Evolutionary conservation across 2,329 filamentous ascomycete genomes (phyloP).

Genomic region (Epichloe gansuensis): DNA sequence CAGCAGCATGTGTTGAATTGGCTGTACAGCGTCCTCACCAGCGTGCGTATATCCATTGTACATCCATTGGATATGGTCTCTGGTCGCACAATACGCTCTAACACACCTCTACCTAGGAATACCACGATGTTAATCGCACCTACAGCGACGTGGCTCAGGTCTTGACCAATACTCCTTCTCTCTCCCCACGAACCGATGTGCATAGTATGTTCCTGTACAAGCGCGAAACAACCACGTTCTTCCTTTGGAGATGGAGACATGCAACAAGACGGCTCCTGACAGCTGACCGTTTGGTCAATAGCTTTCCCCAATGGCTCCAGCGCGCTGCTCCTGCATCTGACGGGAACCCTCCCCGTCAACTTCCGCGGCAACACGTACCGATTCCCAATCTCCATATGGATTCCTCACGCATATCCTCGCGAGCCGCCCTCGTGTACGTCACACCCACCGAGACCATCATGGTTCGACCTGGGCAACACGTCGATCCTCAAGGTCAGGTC

Average conservation of each 20-base stretch:
- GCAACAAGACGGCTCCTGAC: constrained; percentile 3
- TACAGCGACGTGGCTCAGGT: constrained; percentile 84
- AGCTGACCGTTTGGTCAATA: constrained; percentile 25
- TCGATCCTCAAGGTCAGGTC: constrained; percentile 81
- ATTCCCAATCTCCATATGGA: constrained; percentile 86
- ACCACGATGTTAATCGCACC: constrained; percentile 81
- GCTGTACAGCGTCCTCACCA: constrained; percentile 84
- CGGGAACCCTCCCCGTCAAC: constrained; percentile 78
- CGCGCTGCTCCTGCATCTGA: constrained; percentile 73
- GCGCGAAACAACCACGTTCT: neutral
- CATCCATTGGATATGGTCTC: neutral
- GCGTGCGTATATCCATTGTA: constrained; percentile 33
- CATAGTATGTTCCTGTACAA: constrained; percentile 56
- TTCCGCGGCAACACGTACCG: constrained; percentile 85
- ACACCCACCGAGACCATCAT: constrained; percentile 80
- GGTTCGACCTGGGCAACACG: constrained; percentile 85
- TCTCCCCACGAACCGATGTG: constrained; percentile 82
- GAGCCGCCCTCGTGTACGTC: constrained; percentile 83
- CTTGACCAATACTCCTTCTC: constrained; percentile 65
- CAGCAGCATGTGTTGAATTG: constrained; percentile 87
- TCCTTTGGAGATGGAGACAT: neutral
- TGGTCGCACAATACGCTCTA: neutral
- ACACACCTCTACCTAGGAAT: constrained; percentile 50
- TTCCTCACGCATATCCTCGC: constrained; percentile 79
- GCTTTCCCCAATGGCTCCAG: constrained; percentile 82